Conservation (phyloP, 23 red algal species). For the Gracilaria gracilis region DNA sequence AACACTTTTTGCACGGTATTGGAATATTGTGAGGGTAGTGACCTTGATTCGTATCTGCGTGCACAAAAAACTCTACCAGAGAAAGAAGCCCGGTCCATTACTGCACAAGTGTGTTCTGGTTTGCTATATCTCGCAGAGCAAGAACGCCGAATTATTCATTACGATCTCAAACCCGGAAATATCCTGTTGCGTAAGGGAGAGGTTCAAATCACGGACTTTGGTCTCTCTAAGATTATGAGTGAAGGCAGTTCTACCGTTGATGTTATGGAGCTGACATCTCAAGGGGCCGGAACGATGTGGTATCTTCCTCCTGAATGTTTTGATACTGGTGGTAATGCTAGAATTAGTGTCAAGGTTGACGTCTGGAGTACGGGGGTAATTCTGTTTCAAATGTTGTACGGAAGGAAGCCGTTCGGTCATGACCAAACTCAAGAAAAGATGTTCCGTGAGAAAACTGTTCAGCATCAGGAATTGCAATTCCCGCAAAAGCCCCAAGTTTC, state of each 20-base stretch:
- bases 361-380: constrained; percentile 95
- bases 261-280: constrained; percentile 89
- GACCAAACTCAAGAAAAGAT: constrained; percentile 93
- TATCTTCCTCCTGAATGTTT: constrained; percentile 98
- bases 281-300: constrained; percentile 98
- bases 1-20: constrained; percentile 97
- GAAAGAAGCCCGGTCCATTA: constrained; percentile 89
- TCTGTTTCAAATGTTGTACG: constrained; percentile 97
- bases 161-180: constrained; percentile 98
- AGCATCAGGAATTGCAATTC: constrained; percentile 79
- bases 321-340: constrained; percentile 51
- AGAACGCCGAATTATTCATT: constrained; percentile 88
- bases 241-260: constrained; percentile 63
- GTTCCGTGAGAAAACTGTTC: constrained; percentile 83
- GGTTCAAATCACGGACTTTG: constrained; percentile 98
- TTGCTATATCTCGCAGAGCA: constrained; percentile 89
- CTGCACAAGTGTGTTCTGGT: constrained; percentile 87
- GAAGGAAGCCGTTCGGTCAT: constrained; percentile 91
- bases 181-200: constrained; percentile 94
- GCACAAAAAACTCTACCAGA: constrained; percentile 81
- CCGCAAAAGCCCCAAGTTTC: constrained; percentile 79
- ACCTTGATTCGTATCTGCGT: constrained; percentile 88
- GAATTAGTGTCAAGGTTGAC: constrained; percentile 95
- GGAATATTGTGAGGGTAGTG: constrained; percentile 94
- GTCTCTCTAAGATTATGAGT: constrained; percentile 90